A percentile compares a stretch with the other conserved stretches of the same genome.
phyloP scores from a whole-genome alignment of 2,329 filamentous ascomycete species.

The Dendryphion nanum region DNA sequence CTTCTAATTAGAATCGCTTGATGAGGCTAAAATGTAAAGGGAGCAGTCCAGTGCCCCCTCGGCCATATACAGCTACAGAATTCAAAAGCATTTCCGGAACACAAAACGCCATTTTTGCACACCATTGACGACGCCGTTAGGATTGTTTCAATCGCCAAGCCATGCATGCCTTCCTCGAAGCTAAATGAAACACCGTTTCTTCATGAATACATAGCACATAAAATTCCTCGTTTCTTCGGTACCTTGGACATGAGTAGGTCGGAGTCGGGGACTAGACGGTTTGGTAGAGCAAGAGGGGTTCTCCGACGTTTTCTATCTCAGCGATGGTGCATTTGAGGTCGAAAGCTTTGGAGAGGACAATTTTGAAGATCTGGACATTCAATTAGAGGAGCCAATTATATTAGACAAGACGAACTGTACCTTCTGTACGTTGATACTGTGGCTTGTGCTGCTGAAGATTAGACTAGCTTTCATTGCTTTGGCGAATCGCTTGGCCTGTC shows the following conservation, averaged over 20 bases:
- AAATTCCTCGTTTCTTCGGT: slow-evolving; percentile 13
- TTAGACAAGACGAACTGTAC: slow-evolving; percentile 49
- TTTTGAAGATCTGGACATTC: slow-evolving; percentile 86
- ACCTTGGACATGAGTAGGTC: slow-evolving; percentile 11
- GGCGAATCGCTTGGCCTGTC: slow-evolving; percentile 85
- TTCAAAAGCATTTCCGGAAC: slow-evolving; percentile 16
- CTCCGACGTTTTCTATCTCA: slow-evolving; percentile 96
- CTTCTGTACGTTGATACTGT: slow-evolving; percentile 99
- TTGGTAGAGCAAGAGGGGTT: slow-evolving; percentile 85
- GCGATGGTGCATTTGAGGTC: slow-evolving; percentile 98
- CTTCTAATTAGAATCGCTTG: no score
- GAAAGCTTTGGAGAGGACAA: slow-evolving; percentile 96
- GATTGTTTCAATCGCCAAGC: slow-evolving; percentile 38
- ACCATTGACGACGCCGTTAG: slow-evolving; percentile 13
- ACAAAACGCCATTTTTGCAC: slow-evolving; percentile 31
- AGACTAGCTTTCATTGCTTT: slow-evolving; percentile 97
- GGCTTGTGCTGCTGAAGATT: slow-evolving; percentile 98
- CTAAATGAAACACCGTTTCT: slow-evolving; percentile 36
- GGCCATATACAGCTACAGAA: background rate
- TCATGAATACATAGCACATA: slow-evolving; percentile 32
- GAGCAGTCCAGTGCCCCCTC: slow-evolving; percentile 10
- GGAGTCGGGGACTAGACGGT: slow-evolving; percentile 37
- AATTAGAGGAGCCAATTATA: background rate
- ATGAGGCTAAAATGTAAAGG: no score
- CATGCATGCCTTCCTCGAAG: slow-evolving; percentile 32